Base-by-base conservation (phyloP, 1,284 basidiomycete genomes). In the Peniophora sp. region DNA sequence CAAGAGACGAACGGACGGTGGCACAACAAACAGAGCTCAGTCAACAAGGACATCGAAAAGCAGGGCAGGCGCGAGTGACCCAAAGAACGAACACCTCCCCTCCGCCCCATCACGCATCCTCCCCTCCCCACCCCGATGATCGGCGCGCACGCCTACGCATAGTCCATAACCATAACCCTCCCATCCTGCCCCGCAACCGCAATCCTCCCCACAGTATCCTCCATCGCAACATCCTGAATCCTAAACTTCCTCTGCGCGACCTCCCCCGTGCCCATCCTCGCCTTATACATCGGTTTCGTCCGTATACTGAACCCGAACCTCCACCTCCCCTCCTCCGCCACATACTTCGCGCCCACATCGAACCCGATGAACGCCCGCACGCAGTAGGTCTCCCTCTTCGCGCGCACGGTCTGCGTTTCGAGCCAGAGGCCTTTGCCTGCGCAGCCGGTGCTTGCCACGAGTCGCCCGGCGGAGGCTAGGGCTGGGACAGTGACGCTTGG, bases 371-470 rank as follows among this genome's bases (percentile, higher is more conserved):
- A 55, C 34, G 64, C 67, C 15, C 67, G 64, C 23, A 62, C 68
- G 1, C 65, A 64, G 47, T 64, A 64, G 6, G 54, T 56, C 22
- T 54, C 52, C 42, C 58, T 62, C 8, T 60, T 57, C 37, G 57
- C 52, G 15, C 60, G 60, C 42, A 68, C 46, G 51, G 66, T 68
- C 48, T 63, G 60, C 47, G 68, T 70, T 59, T 67, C 62, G 12
- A 65, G 58, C 63, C 66, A 69, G 52, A 66, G 60, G 11, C 68
- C 68, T 54, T 65, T 67, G 37, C 68, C 68, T 50, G 62, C 65
- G 12, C 57, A 56, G 17, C 66, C 61, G 6, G 63, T 57, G 8
- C n/a, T 15, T 5, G 6, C 27, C 14, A 54, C 53, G 34, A 70
- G 54, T 32, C 61, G 55, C 47, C 58, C 55, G 51, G 59, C 61